These are phyloP conservation scores for Lupinus albus DNA, from an alignment of 306 rosid species.

Conservation along the genomic window DNA sequence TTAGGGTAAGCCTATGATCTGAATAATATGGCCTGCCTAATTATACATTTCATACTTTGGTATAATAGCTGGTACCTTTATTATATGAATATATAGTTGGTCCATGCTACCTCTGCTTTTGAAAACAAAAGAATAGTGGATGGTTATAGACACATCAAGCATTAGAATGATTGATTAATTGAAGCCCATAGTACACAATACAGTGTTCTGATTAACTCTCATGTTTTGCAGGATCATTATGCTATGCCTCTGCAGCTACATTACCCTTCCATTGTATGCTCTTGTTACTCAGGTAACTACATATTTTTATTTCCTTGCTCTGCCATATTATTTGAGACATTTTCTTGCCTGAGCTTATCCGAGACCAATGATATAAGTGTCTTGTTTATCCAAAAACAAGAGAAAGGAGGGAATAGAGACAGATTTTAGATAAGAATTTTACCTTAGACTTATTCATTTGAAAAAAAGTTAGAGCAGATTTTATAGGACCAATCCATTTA, in stretches of 20 bases:
- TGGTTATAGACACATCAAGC: not conserved
- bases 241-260: slow-evolving; percentile 78
- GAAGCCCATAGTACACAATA: slow-evolving; percentile 4
- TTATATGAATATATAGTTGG: slow-evolving; percentile 17
- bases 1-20: slow-evolving; percentile 65
- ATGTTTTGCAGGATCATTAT: slow-evolving; percentile 54
- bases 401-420: not conserved
- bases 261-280: slow-evolving; percentile 88
- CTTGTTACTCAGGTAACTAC: slow-evolving; percentile 80
- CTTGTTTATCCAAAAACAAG: not conserved
- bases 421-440: not conserved
- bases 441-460: no score
- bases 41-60: not conserved
- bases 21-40: not conserved
- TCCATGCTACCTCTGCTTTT: slow-evolving; percentile 10
- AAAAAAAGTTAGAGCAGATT: no score
- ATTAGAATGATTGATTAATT: slow-evolving; percentile 8
- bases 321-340: not conserved
- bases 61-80: not conserved
- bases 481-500: no score
- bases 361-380: not conserved
- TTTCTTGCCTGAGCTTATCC: not conserved
- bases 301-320: not conserved
- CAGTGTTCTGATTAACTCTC: slow-evolving; percentile 16
- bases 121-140: slow-evolving; percentile 1